These are phyloP conservation scores for Taxillus chinensis DNA, from an alignment of 164 flowering plant genomes.

Conservation along the genomic window DNA sequence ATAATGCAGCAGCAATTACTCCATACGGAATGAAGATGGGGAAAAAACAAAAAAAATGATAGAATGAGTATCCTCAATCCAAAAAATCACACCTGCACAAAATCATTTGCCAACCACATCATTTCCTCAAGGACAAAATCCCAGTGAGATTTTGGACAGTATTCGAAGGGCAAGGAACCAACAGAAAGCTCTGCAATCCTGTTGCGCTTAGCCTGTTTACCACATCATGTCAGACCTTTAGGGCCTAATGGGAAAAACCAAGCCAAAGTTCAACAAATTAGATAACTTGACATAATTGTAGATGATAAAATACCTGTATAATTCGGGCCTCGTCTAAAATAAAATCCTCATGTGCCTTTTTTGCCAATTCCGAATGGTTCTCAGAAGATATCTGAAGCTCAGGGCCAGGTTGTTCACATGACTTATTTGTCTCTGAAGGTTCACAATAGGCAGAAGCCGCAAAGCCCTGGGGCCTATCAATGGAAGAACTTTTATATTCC, in stretches of 20 bases:
- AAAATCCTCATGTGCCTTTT: slow-evolving; percentile 62
- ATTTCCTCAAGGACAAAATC: slow-evolving; percentile 95
- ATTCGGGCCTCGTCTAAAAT: slow-evolving; percentile 71
- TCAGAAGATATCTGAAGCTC: slow-evolving; percentile 24
- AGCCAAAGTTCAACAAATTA: slow-evolving; percentile 1
- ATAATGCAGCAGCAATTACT: neutral
- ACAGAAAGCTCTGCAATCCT: slow-evolving; percentile 65
- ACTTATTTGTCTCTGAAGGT: slow-evolving; percentile 14
- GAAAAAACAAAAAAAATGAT: neutral
- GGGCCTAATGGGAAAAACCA: neutral
- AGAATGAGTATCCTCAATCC: neutral
- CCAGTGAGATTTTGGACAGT: slow-evolving; percentile 75
- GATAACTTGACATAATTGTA: neutral
- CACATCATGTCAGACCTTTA: slow-evolving; percentile 12
- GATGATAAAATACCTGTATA: slow-evolving; percentile 50
- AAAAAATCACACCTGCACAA: slow-evolving; percentile 63
- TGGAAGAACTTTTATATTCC: slow-evolving; percentile 11
- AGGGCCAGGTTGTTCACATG: slow-evolving; percentile 13
- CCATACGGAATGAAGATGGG: neutral
- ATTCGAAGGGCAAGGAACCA: slow-evolving; percentile 27
- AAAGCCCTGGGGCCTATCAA: slow-evolving; percentile 16
- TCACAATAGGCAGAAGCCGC: slow-evolving; percentile 17
- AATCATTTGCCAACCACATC: slow-evolving; percentile 99
- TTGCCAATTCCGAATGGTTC: slow-evolving; percentile 16
- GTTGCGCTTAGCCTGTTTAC: slow-evolving; percentile 68